Evolutionary conservation across 192 early-diverging fungal genomes (phyloP), one percentile per base, ranked within the genome.

Genomic region (Podila clonocystis): DNA sequence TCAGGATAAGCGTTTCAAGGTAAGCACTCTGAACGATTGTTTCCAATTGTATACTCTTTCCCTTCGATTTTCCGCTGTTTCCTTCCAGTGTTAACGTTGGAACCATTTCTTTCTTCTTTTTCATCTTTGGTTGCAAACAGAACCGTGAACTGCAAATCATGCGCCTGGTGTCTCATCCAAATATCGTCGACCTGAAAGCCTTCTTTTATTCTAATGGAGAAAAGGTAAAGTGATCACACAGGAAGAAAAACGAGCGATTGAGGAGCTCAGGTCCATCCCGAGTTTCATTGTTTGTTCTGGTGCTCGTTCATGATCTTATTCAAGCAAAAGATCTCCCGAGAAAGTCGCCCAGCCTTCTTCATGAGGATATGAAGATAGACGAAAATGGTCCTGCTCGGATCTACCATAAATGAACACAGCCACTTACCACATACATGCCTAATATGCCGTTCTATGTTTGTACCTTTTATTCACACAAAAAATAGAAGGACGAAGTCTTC

Each of bases 1-100:
- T 36, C 98, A 98, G 89, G 98, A 99, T 82, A 97, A 95, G 84
- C 92, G 98, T 38, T 99, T 98, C 90, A 99, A 99, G 90, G 94
- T 94, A 87, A 63, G 24, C 17, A 17, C 20, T 6, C 60, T 15
- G 38, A 41, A 41, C 38, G 15, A 45, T 45, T 45, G 41, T 45
- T 13, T 45, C 41, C 41, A 12, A 45, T 15, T 17, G 15, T 45
- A 17, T 41, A 58, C 31, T 57, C 45, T 61, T 41, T 63, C 31
- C 62, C 49, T 52, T 62, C 29, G 6, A 55, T 55, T 24, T n/a
- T 55, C 22, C 24, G 52, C 20, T 26, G 8, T 36, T 55, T 20
- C 8, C 52, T 55, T 55, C 24, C 22, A n/a, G 52, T 55, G 15
- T 45, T 45, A 45, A 45, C 41, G 41, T 55, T 55, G 52, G 52